Conservation (phyloP, 2,329 filamentous ascomycete genomes). For the Beauveria asiatica region DNA sequence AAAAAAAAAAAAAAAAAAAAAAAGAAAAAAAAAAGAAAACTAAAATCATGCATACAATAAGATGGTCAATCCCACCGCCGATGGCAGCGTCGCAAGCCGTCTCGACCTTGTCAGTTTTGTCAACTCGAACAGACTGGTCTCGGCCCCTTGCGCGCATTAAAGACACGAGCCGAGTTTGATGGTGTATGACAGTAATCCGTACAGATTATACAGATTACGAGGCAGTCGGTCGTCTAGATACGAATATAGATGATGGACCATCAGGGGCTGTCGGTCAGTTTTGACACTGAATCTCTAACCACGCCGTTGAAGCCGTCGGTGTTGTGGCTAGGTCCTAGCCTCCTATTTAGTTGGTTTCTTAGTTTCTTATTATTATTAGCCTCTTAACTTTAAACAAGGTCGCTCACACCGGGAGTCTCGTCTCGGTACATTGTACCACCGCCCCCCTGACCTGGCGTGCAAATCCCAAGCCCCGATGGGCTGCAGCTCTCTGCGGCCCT, state of each 20-base stretch:
- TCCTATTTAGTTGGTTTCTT: slow-evolving; percentile 16
- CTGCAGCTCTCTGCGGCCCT: slow-evolving; percentile 33
- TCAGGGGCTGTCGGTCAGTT: slow-evolving; percentile 26
- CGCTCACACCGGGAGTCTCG: slow-evolving; percentile 24
- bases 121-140: slow-evolving; percentile 26
- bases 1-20: no score
- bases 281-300: slow-evolving; percentile 30
- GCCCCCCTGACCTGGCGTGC: slow-evolving; percentile 26
- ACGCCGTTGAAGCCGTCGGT: slow-evolving; percentile 30
- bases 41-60: slow-evolving; percentile 22
- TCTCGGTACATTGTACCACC: slow-evolving; percentile 28
- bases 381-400: background rate
- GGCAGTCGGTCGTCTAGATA: no score
- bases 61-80: slow-evolving; percentile 25
- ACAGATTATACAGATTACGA: no score
- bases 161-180: slow-evolving; percentile 29
- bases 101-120: slow-evolving; percentile 24
- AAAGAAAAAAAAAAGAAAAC: background rate
- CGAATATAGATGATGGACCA: slow-evolving; percentile 26
- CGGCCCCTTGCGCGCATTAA: slow-evolving; percentile 26
- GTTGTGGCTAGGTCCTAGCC: background rate
- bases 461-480: slow-evolving; percentile 22
- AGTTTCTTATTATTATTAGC: background rate
- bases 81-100: slow-evolving; percentile 19
- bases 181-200: slow-evolving; percentile 10